Evolutionary conservation across 306 rosid species (phyloP).

Genomic region (Glycine tomentella): DNA sequence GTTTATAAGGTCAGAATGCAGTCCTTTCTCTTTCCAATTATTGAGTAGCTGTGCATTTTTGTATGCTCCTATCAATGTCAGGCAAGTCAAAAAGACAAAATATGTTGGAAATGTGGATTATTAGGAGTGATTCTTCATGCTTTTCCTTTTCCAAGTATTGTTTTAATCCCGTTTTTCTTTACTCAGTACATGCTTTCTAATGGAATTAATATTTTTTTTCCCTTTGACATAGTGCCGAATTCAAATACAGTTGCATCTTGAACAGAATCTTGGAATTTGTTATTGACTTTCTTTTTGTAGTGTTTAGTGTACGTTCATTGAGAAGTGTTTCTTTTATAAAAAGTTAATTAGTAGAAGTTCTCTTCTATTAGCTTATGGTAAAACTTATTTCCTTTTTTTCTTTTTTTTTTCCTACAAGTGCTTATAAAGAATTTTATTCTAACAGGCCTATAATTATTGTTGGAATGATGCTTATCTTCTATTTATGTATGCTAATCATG

Average conservation of each 20-base stretch:
- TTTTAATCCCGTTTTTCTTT: constrained; percentile 27
- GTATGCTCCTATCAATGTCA: too few species aligned
- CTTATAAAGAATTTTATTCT: too few species aligned
- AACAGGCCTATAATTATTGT: constrained; percentile 6
- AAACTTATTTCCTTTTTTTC: too few species aligned
- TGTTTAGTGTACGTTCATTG: background rate
- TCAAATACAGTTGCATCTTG: background rate
- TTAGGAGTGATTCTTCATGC: background rate
- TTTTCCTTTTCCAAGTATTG: background rate
- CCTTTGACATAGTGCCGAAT: constrained; percentile 16
- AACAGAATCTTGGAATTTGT: background rate
- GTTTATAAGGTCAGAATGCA: constrained; percentile 63
- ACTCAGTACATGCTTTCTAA: background rate
- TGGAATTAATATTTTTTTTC: background rate
- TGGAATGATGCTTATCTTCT: constrained; percentile 16
- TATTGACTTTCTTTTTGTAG: background rate
- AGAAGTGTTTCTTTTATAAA: background rate
- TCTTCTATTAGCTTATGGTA: too few species aligned
- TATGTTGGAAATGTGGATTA: too few species aligned
- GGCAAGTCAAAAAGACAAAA: too few species aligned
- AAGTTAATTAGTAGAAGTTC: too few species aligned
- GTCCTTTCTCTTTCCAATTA: constrained; percentile 19
- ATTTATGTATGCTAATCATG: constrained; percentile 18
- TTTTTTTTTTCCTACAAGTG: too few species aligned
- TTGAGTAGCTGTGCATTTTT: constrained; percentile 13